Percentiles rank a stretch among this genome's conserved stretches.
phyloP scores from a whole-genome alignment of 345 rosid species.

The Arabidopsis suecica region DNA sequence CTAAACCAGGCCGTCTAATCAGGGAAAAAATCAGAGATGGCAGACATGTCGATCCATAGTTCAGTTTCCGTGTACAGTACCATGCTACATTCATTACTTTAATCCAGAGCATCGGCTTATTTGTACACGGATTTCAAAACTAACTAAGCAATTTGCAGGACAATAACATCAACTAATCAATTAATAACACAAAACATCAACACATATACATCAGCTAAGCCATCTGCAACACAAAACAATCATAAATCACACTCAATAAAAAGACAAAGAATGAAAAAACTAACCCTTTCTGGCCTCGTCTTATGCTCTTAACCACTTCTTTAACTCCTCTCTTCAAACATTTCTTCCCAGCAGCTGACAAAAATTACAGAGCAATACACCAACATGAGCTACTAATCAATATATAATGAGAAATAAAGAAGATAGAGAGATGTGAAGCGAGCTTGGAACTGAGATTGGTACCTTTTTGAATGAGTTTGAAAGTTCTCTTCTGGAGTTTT shows the following conservation, averaged over 20 bases:
- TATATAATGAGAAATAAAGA: too few relatives aligned
- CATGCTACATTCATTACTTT: constrained; percentile 57
- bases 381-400: background rate
- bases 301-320: constrained; percentile 92
- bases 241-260: background rate
- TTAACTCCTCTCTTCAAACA: constrained; percentile 98
- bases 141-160: background rate
- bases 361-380: background rate
- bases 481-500: constrained; percentile 80
- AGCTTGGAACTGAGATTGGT: background rate
- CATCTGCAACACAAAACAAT: background rate
- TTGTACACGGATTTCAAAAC: constrained; percentile 24
- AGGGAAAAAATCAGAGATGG: constrained; percentile 22
- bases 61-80: constrained; percentile 56
- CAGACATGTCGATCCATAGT: constrained; percentile 38
- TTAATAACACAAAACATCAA: too few relatives aligned
- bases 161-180: too few relatives aligned
- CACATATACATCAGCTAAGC: background rate
- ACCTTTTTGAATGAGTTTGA: constrained; percentile 94
- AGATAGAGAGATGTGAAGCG: too few relatives aligned
- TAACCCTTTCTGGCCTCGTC: constrained; percentile 92
- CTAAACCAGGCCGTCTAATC: constrained; percentile 46
- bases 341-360: constrained; percentile 79
- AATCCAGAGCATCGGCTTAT: constrained; percentile 66
- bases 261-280: background rate